Evolutionary conservation across 2,329 filamentous ascomycete genomes (phyloP), one percentile per base, ranked within the genome.

Genomic region (Paracoccidioides brasiliensis): DNA sequence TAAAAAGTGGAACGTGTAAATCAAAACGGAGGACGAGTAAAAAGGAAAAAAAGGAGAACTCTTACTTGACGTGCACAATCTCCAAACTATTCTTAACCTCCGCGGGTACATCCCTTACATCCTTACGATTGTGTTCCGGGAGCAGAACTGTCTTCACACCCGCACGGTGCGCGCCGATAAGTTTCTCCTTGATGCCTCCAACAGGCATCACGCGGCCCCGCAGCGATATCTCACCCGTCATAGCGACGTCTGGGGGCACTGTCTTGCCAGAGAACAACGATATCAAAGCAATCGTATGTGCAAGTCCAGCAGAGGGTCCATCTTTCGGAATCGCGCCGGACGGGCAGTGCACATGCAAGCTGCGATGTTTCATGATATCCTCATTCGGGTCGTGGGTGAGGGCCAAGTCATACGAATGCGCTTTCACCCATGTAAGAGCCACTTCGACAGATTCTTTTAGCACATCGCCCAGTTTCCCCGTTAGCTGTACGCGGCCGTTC

Each of bases 361-460:
- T 90, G 59, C 93, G 84, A 64, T 86, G 85, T 75, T 93, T 91
- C 90, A 97, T 96, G 66, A 98, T 90, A 69, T 98, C 91, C 62
- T 91, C 86, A 55, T 82, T 82, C 7, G 86, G 85, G 59, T 90
- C 84, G 56, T 84, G 78, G 3, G 88, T 90, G 43, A 98, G 76
- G 8, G 90, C 90, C 10, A 98, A 78, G 66, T 95, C 88, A 65
- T 86, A 96, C 2, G 91, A 90, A 69, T 98, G 91, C 3, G 89
- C 88, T 71, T 96, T 96, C 53, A 98, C 93, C 93, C 93, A 98
- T 14, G 86, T 91, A 38, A 97, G 78, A 9, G 93, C 93, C 22
- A 98, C 93, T 70, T 97, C 91, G 44, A 97, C 93, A 60, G 85
- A 91, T 72, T 98, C 93, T 72, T 97, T 97, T 57, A 98, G 82